Base-by-base conservation (phyloP, 306 rosid genomes). In the Trifolium dubium region DNA sequence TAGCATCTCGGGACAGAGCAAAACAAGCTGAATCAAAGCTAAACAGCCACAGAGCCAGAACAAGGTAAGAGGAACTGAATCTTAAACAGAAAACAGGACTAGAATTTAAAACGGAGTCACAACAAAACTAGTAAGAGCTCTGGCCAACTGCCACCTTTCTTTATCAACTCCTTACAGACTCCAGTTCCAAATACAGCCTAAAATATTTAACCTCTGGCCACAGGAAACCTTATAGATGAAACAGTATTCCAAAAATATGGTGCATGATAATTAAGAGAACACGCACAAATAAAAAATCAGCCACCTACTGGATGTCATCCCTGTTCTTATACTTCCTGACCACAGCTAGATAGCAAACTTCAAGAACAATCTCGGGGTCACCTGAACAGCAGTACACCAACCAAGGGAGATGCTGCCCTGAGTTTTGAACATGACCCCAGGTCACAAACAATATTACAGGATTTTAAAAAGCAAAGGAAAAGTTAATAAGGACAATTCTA, bases 11-110 rank as follows among this genome's bases (percentile, higher is more conserved):
- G 5, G 30, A 46, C 53, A 49, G 56, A 19, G 28, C 40, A 23
- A 51, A 14, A 51, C 54, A 74, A 63, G 62, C 8, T 34, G n/a
- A 3, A 51, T 53, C 14, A 64, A 64, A 14, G 19, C 40, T 47
- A 32, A 61, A 17, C 49, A 44, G 5, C 46, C 37, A 74, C 2
- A 44, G 4, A 46, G 32, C 59, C 59, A 8, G 17, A 51, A 51
- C 64, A 59, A 29, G 13, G 7, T 35, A 63, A 49, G 32, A 17
- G 70, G 44, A 31, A 65, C 35, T 47, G 39, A 73, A 62, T 62
- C 28, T 8, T 13, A 47, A 47, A 34, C 49, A 18, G 50, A 12
- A 7, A 35, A 7, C 39, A 35, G 39, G 39, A 35, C 39, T 35
- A 35, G 5, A 35, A 4, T 44, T 44, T 11, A 44, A 44, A 44